Evolutionary conservation across 164 flowering plant species (phyloP).

Genomic region (Kingdonia uniflora): DNA sequence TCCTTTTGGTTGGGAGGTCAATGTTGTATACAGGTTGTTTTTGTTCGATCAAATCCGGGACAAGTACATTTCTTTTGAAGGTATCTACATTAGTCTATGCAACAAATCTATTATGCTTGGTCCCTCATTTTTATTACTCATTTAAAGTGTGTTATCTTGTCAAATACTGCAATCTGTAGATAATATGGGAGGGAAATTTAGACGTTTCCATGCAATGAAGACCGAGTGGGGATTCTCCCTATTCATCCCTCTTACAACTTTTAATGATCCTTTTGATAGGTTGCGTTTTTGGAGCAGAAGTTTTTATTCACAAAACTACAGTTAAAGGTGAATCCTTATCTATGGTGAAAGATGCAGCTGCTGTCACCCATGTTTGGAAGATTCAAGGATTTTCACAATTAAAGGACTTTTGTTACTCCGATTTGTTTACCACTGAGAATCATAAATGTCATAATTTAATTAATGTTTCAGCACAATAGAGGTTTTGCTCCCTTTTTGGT

Average conservation of each 20-base stretch:
- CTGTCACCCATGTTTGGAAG: not conserved
- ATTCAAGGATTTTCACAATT: not conserved
- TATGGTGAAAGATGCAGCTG: not conserved
- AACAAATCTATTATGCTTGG: too few relatives aligned
- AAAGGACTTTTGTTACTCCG: not conserved
- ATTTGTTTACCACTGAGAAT: not conserved
- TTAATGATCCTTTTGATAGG: not conserved
- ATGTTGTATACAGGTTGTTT: too few relatives aligned
- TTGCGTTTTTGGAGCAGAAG: not conserved
- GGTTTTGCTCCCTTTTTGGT: too few relatives aligned
- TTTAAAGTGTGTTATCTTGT: too few relatives aligned
- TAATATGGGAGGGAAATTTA: not conserved
- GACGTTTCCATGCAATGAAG: not conserved
- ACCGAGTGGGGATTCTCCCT: not conserved
- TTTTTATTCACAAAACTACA: not conserved
- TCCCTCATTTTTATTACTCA: too few relatives aligned
- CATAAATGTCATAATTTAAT: not conserved
- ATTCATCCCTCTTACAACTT: not conserved
- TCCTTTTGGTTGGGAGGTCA: too few relatives aligned
- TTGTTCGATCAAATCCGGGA: not conserved
- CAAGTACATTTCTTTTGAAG: not conserved
- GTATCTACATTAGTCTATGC: too few relatives aligned
- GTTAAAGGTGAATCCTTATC: not conserved
- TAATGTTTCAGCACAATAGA: not conserved
- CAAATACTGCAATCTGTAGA: too few relatives aligned